Evolutionary conservation across 768 basidiomycete species (phyloP).

Genomic region (Botryobasidium botryosum): DNA sequence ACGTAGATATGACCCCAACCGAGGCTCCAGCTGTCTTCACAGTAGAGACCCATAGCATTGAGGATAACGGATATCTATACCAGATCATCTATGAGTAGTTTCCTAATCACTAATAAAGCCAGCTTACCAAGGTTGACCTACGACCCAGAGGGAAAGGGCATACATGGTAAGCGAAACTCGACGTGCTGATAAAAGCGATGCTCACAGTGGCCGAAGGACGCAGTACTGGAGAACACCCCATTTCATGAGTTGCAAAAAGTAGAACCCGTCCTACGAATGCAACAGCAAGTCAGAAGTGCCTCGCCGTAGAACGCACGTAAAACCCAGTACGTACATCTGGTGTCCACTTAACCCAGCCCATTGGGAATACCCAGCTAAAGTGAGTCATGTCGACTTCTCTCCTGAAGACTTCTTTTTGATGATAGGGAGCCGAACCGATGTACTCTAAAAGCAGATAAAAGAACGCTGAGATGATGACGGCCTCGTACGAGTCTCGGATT

Average conservation of each 20-base stretch:
- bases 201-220: slow-evolving; percentile 41
- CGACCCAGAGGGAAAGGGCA: slow-evolving; percentile 1
- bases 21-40: slow-evolving; percentile 50
- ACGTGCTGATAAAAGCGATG: slow-evolving; percentile 1
- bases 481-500: slow-evolving; percentile 59
- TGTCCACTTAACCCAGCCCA: slow-evolving; percentile 44
- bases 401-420: slow-evolving; percentile 42
- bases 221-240: slow-evolving; percentile 64
- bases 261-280: slow-evolving; percentile 36
- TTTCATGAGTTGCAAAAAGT: slow-evolving; percentile 58
- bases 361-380: slow-evolving; percentile 51
- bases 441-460: slow-evolving; percentile 63
- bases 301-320: background rate
- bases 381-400: slow-evolving; percentile 21
- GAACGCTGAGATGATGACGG: slow-evolving; percentile 57
- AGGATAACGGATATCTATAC: slow-evolving; percentile 30
- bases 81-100: background rate
- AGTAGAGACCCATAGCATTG: slow-evolving; percentile 50
- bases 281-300: background rate
- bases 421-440: slow-evolving; percentile 42
- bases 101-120: background rate
- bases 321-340: slow-evolving; percentile 36
- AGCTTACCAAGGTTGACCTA: slow-evolving; percentile 10
- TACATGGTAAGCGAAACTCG: background rate
- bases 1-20: slow-evolving; percentile 57